Conservation (phyloP, 768 basidiomycete species). For the Lactarius tabidus region DNA sequence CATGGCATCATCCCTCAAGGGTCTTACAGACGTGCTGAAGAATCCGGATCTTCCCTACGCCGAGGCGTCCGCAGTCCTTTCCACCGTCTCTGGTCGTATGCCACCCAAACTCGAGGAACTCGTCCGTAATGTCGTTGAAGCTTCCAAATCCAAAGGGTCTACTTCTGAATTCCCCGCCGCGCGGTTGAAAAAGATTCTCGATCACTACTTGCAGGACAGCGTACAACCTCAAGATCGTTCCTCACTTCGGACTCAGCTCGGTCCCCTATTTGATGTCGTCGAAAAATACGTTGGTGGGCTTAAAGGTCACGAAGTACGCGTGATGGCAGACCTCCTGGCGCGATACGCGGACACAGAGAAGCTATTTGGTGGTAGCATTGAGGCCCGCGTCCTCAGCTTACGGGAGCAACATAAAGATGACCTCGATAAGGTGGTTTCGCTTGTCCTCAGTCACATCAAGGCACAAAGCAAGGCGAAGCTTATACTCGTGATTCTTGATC, state of each 20-base stretch:
- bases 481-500: constrained; percentile 79
- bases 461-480: constrained; percentile 90
- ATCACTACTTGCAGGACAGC: constrained; percentile 78
- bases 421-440: constrained; percentile 78
- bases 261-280: constrained; percentile 66
- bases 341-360: constrained; percentile 85
- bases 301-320: constrained; percentile 80
- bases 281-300: constrained; percentile 78
- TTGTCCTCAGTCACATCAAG: constrained; percentile 95
- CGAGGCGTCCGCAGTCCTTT: constrained; percentile 77
- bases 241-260: constrained; percentile 72
- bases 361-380: constrained; percentile 91
- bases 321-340: constrained; percentile 70
- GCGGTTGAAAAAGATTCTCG: constrained; percentile 81
- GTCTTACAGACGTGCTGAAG: constrained; percentile 76
- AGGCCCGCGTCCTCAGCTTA: constrained; percentile 83
- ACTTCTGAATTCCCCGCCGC: constrained; percentile 84
- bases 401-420: constrained; percentile 92
- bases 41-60: constrained; percentile 87
- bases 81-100: constrained; percentile 89
- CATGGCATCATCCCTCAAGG: constrained; percentile 83
- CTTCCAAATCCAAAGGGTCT: constrained; percentile 67
- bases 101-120: constrained; percentile 86
- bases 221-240: constrained; percentile 75
- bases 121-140: constrained; percentile 74